These are phyloP conservation scores for Coemansia sp. DNA, from an alignment of 192 early-diverging fungal species.

Conservation along the genomic window DNA sequence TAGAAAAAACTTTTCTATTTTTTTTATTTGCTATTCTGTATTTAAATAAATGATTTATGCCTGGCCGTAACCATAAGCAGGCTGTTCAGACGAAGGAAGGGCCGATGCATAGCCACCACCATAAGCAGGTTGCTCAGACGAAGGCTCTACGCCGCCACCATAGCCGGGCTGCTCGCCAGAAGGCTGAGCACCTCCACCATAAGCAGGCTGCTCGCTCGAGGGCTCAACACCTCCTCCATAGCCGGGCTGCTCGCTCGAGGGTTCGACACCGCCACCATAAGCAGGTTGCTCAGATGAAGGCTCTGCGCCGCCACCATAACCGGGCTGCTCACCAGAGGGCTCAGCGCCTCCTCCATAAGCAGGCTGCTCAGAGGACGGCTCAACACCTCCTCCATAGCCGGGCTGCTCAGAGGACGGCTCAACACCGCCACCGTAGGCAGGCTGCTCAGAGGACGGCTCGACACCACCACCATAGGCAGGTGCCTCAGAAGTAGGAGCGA, in stretches of 20 bases:
- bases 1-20: too few species aligned
- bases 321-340: neutral
- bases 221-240: slow-evolving; percentile 9
- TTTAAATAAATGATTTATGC: neutral
- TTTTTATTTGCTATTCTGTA: too few species aligned
- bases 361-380: slow-evolving; percentile 7
- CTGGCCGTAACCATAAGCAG: neutral
- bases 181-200: neutral
- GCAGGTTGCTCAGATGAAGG: neutral
- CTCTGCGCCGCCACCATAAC: slow-evolving; percentile 2
- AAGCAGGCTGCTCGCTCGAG: slow-evolving; percentile 1
- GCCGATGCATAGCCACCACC: slow-evolving; percentile 4
- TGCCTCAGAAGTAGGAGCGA: neutral
- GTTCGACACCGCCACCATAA: slow-evolving; percentile 6
- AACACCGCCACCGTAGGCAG: neutral
- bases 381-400: neutral
- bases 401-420: neutral
- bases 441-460: neutral
- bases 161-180: neutral
- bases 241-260: neutral
- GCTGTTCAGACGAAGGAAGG: neutral
- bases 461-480: neutral
- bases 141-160: neutral
- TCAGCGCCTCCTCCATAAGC: neutral
- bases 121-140: slow-evolving; percentile 6